These are phyloP conservation scores for Lathyrus sativus DNA, from an alignment of 306 rosid species.

Conservation along the genomic window DNA sequence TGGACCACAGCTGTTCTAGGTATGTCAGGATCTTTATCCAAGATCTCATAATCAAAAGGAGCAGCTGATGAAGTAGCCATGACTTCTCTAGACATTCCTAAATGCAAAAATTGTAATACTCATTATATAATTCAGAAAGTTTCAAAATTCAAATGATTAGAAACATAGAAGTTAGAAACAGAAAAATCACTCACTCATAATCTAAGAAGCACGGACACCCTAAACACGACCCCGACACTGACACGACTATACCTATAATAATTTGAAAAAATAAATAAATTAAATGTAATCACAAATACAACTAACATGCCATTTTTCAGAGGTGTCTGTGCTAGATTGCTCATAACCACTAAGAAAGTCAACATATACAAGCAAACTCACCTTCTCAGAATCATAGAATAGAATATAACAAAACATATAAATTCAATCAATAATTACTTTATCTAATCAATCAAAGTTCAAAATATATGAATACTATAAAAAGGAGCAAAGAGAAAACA, in stretches of 20 bases:
- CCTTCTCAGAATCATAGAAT: background rate
- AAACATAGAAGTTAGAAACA: slow-evolving; percentile 16
- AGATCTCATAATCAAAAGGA: slow-evolving; percentile 69
- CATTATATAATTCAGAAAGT: no score
- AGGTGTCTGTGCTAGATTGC: no score
- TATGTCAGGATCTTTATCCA: slow-evolving; percentile 61
- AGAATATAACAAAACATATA: background rate
- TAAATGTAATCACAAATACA: no score
- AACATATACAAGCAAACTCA: background rate
- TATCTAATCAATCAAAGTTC: background rate
- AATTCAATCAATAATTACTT: background rate
- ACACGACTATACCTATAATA: no score
- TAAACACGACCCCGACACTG: no score
- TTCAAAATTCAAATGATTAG: no score
- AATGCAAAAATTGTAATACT: slow-evolving; percentile 41
- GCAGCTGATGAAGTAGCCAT: slow-evolving; percentile 44
- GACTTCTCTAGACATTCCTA: slow-evolving; percentile 67
- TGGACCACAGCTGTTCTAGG: slow-evolving; percentile 52
- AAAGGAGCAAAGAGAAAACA: background rate
- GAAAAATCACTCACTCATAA: slow-evolving; percentile 6
- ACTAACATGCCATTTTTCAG: no score
- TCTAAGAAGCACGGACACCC: no score
- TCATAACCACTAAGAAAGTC: background rate
- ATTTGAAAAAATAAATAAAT: no score
- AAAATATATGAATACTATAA: background rate